Base-by-base conservation (phyloP, 331 rosid genomes). In the Rosa hybrid region DNA sequence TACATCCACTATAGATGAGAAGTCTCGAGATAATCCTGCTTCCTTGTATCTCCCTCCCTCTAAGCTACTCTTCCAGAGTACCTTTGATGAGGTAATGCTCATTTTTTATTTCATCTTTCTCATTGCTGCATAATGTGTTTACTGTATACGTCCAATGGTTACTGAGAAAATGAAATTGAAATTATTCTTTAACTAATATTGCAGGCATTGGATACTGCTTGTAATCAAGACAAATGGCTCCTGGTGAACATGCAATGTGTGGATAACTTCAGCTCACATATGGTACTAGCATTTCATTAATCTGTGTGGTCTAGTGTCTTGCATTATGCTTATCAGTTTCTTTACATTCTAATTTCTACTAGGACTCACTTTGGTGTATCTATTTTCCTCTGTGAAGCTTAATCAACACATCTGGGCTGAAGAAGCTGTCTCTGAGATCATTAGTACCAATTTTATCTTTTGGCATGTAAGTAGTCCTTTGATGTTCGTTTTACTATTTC, bases 341-440 rank as follows among this genome's bases (percentile, higher is more conserved):
- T 4, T 23, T 25, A 25, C 68, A 59, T 21, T 21, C 34, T 59
- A 23, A 59, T 21, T 21, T 21, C 65, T 2, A 1, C 65, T 59
- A 59, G 34, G 65, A 23, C 65, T 9, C 65, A 59, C 38, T 62
- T 6, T 76, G 44, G 20, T 63, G 14, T 69, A 54, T 38, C 54
- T 48, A 62, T 84, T 44, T 73, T 78, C 27, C 76, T 84, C 74
- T 86, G 67, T 90, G 88, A 79, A 94, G 98, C 97, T 92, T 74
- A 90, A 94, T 83, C 92, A 92, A 67, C 97, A 94, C 83, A 90
- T 94, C 72, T 94, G 98, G 98, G 93, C 93, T 78, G 87, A 92
- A 77, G 96, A 94, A 75, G 96, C 93, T 84, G 97, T 92, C 86
- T 90, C 93, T 85, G 94, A 92, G 86, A 92, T 96, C 68, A 94